Conservation (phyloP, 2,329 filamentous ascomycete species). For the Curvularia spicifera region DNA sequence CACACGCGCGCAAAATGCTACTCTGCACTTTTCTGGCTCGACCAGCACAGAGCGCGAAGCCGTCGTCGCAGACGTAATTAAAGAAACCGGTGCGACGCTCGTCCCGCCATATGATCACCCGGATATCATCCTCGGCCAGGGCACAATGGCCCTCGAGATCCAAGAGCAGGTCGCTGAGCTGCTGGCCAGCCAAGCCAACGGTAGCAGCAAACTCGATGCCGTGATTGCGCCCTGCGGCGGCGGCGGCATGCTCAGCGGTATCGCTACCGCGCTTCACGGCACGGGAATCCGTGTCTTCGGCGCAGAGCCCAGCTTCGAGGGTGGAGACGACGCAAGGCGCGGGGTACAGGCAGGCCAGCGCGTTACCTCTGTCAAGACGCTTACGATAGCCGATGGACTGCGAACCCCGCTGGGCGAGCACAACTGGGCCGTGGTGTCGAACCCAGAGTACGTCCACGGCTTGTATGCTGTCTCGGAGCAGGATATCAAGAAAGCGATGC, state of each 20-base stretch:
- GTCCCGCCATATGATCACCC: slow-evolving; percentile 93
- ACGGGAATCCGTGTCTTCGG: slow-evolving; percentile 82
- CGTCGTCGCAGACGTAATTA: slow-evolving; percentile 71
- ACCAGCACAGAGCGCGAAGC: slow-evolving; percentile 83
- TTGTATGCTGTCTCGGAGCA: slow-evolving; percentile 80
- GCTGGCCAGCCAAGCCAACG: slow-evolving; percentile 40
- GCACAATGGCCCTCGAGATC: slow-evolving; percentile 85
- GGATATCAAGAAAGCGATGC: slow-evolving; percentile 78
- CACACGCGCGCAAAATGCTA: slow-evolving; percentile 77
- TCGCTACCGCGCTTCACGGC: slow-evolving; percentile 75
- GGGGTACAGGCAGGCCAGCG: slow-evolving; percentile 70
- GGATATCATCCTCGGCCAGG: slow-evolving; percentile 90
- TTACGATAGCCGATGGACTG: slow-evolving; percentile 89
- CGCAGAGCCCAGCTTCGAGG: slow-evolving; percentile 81
- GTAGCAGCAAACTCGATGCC: slow-evolving; percentile 47
- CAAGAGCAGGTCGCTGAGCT: slow-evolving; percentile 71
- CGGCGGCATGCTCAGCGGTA: slow-evolving; percentile 84
- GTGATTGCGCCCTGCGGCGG: slow-evolving; percentile 85
- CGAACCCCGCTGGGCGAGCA: slow-evolving; percentile 78
- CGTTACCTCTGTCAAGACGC: slow-evolving; percentile 70
- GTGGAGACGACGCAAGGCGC: slow-evolving; percentile 80
- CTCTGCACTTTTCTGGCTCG: slow-evolving; percentile 80
- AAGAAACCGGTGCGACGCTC: slow-evolving; percentile 75
- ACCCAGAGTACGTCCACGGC: slow-evolving; percentile 70
- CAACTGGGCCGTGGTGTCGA: slow-evolving; percentile 79